Conservation (phyloP, 352 stramenopile species). For the Phytophthora chlamydospora region DNA sequence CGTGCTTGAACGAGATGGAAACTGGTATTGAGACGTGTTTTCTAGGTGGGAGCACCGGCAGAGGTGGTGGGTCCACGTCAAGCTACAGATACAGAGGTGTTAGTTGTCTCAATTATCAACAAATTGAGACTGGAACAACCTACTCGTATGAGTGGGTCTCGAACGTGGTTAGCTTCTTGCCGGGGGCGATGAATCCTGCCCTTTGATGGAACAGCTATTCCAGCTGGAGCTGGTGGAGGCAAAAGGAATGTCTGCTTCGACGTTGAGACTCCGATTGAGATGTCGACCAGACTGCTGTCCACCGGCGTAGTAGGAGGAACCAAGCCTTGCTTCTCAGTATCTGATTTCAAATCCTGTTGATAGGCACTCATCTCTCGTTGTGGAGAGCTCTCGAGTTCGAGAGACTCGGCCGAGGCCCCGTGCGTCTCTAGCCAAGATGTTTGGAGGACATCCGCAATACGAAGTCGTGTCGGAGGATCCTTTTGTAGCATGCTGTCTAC, state of each 20-base stretch:
- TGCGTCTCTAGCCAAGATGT: conserved; percentile 13
- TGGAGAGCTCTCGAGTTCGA: not conserved
- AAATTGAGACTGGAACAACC: not conserved
- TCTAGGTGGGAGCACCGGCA: conserved; percentile 2
- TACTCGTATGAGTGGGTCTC: conserved; percentile 6
- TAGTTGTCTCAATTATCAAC: not conserved
- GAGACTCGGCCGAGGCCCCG: not conserved
- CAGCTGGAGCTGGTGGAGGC: too few relatives aligned
- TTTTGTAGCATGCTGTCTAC: conserved; percentile 39
- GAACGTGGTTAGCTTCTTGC: too few relatives aligned
- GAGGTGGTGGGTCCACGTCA: conserved; percentile 15
- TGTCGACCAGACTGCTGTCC: too few relatives aligned
- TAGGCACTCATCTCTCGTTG: not conserved
- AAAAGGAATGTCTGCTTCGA: too few relatives aligned
- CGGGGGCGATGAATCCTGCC: too few relatives aligned
- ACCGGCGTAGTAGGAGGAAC: too few relatives aligned
- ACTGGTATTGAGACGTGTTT: conserved; percentile 1
- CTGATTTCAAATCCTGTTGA: not conserved
- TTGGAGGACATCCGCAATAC: conserved; percentile 22
- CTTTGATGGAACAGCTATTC: not conserved
- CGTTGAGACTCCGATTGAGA: too few relatives aligned
- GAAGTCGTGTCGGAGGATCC: conserved; percentile 15
- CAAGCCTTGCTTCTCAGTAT: not conserved
- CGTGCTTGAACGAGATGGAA: conserved; percentile 24
- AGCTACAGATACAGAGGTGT: conserved; percentile 9